A percentile compares a stretch with the other conserved stretches of the same genome.
These are phyloP conservation scores for Arthrobotrys sinensis DNA, from an alignment of 2,329 filamentous ascomycete genomes.

Conservation along the genomic window DNA sequence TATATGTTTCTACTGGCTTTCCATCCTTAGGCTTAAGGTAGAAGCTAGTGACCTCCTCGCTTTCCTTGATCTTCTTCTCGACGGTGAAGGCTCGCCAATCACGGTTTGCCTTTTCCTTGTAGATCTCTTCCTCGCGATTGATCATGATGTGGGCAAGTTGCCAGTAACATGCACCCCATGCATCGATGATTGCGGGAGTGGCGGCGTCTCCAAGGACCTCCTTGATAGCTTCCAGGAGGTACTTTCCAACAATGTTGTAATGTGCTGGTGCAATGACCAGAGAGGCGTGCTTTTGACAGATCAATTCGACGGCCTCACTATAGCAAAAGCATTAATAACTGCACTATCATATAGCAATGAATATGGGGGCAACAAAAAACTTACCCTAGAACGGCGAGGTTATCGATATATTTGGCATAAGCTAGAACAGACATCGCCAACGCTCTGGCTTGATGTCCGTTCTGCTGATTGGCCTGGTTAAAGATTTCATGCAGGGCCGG, in stretches of 20 bases:
- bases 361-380: neutral
- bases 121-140: conserved; percentile 75
- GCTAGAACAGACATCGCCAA: conserved; percentile 79
- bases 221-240: conserved; percentile 78
- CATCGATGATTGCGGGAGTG: conserved; percentile 77
- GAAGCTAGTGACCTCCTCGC: conserved; percentile 77
- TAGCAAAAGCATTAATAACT: neutral
- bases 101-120: conserved; percentile 68
- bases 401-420: conserved; percentile 78
- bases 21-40: conserved; percentile 78
- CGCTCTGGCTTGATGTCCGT: conserved; percentile 78
- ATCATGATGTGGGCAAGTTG: conserved; percentile 81
- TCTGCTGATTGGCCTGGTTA: conserved; percentile 78
- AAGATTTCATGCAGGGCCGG: conserved; percentile 80
- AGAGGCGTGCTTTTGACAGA: conserved; percentile 82
- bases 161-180: conserved; percentile 81
- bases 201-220: conserved; percentile 78
- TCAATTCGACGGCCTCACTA: conserved; percentile 74
- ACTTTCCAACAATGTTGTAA: conserved; percentile 79
- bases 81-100: conserved; percentile 74
- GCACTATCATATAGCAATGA: neutral
- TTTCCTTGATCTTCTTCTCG: conserved; percentile 75
- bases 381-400: conserved; percentile 49
- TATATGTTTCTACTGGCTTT: conserved; percentile 74
- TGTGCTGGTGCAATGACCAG: conserved; percentile 79